Evolutionary conservation across 768 basidiomycete genomes (phyloP).

Genomic region (Boletus huronensis): DNA sequence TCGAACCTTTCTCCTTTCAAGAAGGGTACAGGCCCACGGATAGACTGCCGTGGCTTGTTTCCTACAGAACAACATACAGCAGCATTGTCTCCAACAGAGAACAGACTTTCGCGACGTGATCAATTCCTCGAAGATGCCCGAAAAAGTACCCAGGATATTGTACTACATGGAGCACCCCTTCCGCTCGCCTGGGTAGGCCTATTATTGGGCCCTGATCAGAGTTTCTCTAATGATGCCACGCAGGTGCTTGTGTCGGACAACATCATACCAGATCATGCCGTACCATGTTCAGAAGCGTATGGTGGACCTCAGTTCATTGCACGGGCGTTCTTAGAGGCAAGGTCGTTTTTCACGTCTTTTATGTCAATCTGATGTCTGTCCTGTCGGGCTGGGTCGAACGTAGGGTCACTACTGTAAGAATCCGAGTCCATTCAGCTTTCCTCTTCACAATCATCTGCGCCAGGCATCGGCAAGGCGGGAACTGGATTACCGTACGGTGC

Average conservation of each 20-base stretch:
- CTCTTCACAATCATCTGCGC: background rate
- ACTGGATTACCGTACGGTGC: constrained; percentile 26
- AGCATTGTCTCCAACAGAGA: background rate
- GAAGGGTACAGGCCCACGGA: constrained; percentile 11
- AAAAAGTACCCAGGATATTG: constrained; percentile 12
- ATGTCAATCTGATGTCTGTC: background rate
- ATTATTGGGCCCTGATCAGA: too few relatives aligned
- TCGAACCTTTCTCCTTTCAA: constrained; percentile 17
- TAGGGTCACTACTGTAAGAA: constrained; percentile 28
- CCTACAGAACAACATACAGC: background rate
- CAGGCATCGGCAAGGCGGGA: constrained; percentile 27
- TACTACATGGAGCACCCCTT: constrained; percentile 22
- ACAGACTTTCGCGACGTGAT: background rate
- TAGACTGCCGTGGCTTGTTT: constrained; percentile 24
- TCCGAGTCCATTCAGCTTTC: background rate
- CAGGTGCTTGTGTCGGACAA: constrained; percentile 29
- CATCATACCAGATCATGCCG: constrained; percentile 27
- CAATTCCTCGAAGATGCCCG: background rate
- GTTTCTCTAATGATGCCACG: background rate
- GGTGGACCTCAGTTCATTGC: constrained; percentile 28
- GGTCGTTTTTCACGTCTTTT: background rate
- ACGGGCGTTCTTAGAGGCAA: constrained; percentile 25
- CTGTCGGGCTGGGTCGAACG: background rate
- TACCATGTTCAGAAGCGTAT: constrained; percentile 26
- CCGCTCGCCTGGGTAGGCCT: constrained; percentile 27